Evolutionary conservation across 305 asterid genomes (phyloP).

Genomic region (Plantago lanceolata): DNA sequence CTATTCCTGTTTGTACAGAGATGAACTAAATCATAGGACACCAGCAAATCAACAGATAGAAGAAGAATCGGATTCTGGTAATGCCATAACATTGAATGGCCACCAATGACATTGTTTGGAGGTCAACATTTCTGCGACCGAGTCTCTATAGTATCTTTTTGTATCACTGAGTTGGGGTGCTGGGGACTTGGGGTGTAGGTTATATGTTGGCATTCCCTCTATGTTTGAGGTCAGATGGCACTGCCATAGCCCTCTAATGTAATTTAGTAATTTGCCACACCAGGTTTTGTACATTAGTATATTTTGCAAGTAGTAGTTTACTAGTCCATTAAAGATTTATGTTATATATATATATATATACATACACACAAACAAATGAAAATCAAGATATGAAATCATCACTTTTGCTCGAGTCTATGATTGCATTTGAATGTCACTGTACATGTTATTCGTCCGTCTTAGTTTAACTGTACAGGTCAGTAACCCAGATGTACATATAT

Average conservation of each 20-base stretch:
- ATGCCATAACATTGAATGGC: slow-evolving; percentile 27
- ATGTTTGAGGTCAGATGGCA: not conserved
- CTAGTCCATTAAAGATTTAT: slow-evolving; percentile 2
- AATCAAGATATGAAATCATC: not conserved
- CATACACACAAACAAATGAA: too few relatives aligned
- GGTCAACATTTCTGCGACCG: slow-evolving; percentile 13
- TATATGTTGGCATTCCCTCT: not conserved
- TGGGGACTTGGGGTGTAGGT: slow-evolving; percentile 18
- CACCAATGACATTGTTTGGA: slow-evolving; percentile 29
- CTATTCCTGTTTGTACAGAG: slow-evolving; percentile 36
- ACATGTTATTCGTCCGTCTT: too few relatives aligned
- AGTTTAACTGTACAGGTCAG: too few relatives aligned
- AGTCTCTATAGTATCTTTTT: not conserved
- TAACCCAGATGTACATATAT: too few relatives aligned
- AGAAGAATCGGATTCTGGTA: slow-evolving; percentile 37
- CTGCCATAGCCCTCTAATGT: not conserved
- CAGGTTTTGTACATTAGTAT: slow-evolving; percentile 7
- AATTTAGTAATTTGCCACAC: not conserved
- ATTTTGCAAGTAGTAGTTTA: not conserved
- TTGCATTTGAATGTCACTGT: too few relatives aligned
- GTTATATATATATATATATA: not conserved
- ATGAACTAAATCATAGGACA: slow-evolving; percentile 43
- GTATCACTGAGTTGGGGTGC: not conserved
- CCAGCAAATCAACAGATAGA: slow-evolving; percentile 29
- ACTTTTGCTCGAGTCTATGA: too few relatives aligned